Base-by-base conservation (phyloP, 2,329 filamentous ascomycete genomes). In the Chaetomiaceae sp. region DNA sequence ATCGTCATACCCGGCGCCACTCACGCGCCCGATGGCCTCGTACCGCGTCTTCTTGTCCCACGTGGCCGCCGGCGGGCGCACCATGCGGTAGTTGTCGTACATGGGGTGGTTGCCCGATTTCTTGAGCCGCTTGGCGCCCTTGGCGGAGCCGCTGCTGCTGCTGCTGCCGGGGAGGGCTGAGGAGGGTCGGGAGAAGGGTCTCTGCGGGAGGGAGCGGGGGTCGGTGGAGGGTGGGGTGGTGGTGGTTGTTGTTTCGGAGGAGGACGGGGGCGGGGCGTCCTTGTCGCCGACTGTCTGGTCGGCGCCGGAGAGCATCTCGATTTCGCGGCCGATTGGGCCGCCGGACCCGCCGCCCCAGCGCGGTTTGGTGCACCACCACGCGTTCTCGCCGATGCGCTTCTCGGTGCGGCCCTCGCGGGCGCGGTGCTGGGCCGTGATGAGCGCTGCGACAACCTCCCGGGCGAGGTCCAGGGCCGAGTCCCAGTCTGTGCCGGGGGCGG, bases 301-400 rank as follows among this genome's bases (percentile, higher is more conserved):
- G 37, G 70, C 50, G 16, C 51, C 52, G 3, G 60, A 54, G 37
- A 57, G 57, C 48, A 58, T 70, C 39, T 81, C 78, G 27, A 79
- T 68, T 65, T 85, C 82, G 21, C 78, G 73, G 2, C 82, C 82
- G 55, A 85, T 83, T 3, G 80, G 78, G 0, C 82, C 82, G 27
- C 82, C 82, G 8, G 75, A 61, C 3, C 80, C 81, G 41, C 82
- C 82, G 45, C 82, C 82, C 82, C 82, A 85, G 50, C 82, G 75
- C 30, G 72, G 77, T 58, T 73, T 74, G 7, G 72, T 75, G 0
- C 79, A 73, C 82, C 82, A 85, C 82, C 82, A 85, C 53, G 76
- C 69, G 16, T 71, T 76, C 47, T 81, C 73, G 2, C 81, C 82
- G 50, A 82, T 74, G 0, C 77, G 72, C 44, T 70, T 72, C 64